A percentile compares a stretch with the other conserved stretches of the same genome.
These are phyloP conservation scores for Thymus mandschuricus DNA, from an alignment of 257 asterid genomes.

Conservation along the genomic window DNA sequence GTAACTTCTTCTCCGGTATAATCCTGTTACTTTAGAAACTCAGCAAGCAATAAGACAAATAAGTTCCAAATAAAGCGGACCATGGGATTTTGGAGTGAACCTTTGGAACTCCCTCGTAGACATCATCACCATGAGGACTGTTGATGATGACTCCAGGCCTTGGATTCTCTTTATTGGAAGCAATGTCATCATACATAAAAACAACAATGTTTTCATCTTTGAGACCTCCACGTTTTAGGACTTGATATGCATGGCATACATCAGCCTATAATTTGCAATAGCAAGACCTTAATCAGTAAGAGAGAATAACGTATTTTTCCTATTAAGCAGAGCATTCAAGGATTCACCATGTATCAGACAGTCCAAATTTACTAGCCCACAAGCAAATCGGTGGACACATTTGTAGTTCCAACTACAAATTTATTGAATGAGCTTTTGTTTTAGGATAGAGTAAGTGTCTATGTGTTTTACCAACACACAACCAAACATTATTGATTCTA, in stretches of 20 bases:
- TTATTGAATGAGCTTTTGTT: background rate
- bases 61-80: constrained; percentile 17
- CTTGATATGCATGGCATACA: constrained; percentile 94
- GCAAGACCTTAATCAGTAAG: constrained; percentile 22
- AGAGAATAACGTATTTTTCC: background rate
- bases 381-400: background rate
- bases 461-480: background rate
- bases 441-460: background rate
- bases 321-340: background rate
- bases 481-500: too few relatives aligned
- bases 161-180: constrained; percentile 77
- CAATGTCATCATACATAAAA: constrained; percentile 96
- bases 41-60: constrained; percentile 25
- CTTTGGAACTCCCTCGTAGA: constrained; percentile 95
- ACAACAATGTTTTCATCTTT: constrained; percentile 91
- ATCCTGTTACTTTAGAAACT: constrained; percentile 61
- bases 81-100: constrained; percentile 37
- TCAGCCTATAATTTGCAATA: constrained; percentile 63
- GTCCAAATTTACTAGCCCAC: background rate
- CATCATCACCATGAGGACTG: constrained; percentile 87
- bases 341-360: background rate
- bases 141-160: constrained; percentile 92
- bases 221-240: constrained; percentile 83
- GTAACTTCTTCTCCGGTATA: constrained; percentile 86
- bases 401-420: background rate